Conservation (phyloP, 345 rosid genomes). For the Syzygium jambos region DNA sequence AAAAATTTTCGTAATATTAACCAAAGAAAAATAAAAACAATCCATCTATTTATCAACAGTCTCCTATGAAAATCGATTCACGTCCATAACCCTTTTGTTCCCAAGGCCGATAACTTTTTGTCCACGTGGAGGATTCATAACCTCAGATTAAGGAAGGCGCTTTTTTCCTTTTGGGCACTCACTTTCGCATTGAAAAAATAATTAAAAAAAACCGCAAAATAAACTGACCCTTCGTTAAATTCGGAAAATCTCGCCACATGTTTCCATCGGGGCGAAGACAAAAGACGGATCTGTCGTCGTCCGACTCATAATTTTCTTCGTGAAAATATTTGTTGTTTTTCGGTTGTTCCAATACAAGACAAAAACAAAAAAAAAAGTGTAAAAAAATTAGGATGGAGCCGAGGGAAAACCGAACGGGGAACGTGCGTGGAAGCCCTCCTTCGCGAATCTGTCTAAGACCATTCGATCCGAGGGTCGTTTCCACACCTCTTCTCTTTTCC, state of each 20-base stretch:
- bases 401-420: neutral
- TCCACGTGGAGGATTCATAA: neutral
- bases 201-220: neutral
- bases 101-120: neutral
- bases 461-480: neutral
- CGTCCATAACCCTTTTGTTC: neutral
- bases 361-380: neutral
- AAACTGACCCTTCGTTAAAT: too few relatives aligned
- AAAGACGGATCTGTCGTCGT: neutral
- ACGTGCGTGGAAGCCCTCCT: neutral
- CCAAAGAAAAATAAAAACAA: neutral
- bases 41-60: neutral
- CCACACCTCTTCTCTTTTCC: neutral
- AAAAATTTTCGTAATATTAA: too few relatives aligned
- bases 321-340: neutral
- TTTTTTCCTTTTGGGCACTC: neutral
- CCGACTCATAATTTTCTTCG: neutral
- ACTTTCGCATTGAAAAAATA: neutral
- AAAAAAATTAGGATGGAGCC: neutral
- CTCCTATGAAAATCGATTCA: neutral
- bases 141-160: neutral
- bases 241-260: neutral
- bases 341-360: neutral
- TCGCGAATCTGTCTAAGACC: neutral
- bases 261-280: neutral